Evolutionary conservation across 805 yeast species (phyloP), one percentile per base, ranked within the genome.

Genomic region (Ogataea minuta): DNA sequence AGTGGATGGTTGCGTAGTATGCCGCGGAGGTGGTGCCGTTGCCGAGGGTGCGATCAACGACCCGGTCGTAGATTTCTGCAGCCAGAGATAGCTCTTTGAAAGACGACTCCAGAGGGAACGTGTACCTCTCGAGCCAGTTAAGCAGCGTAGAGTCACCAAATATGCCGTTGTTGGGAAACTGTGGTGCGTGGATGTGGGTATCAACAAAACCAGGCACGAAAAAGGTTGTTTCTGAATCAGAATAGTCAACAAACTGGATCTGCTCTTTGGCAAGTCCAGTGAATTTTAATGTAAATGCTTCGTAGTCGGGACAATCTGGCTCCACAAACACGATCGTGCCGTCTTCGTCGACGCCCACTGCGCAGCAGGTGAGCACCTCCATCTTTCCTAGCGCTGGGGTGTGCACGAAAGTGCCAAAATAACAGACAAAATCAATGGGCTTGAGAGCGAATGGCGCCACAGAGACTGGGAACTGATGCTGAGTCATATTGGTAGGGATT

Each of bases 1-100:
- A 68, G 56, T 91, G 95, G 31, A 87, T 81, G 0, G 98, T 89
- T 4, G 97, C 91, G 60, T 80, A 93, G 64, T 93, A 93, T 0
- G 95, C 74, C 0, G 95, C 95, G 40, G 91, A 80, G 1, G 99
- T 93, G 1, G 98, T 93, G 14, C 99, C 99, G 56, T 80, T 71
- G 3, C 59, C 54, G 46, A 93, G 64, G 0, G 96, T 86, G 40
- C 83, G 77, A 3, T 63, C 53, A n/a, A 93, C 77, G 4, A 84
- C 84, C 49, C 72, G 74, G 10, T 71, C 49, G 59, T 91, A 93
- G 2, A 90, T 80, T 6, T 67, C 57, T 9, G 62, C 48, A 0
- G 96, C 96, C 31, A 71, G 57, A 1, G 59, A 53, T 15, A 73
- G 49, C 46, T 82, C 76, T 13, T 62, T 65, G 45, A 87, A 73